phyloP scores from a whole-genome alignment of 1,139 yeast species.

The Kodamaea sp. region DNA sequence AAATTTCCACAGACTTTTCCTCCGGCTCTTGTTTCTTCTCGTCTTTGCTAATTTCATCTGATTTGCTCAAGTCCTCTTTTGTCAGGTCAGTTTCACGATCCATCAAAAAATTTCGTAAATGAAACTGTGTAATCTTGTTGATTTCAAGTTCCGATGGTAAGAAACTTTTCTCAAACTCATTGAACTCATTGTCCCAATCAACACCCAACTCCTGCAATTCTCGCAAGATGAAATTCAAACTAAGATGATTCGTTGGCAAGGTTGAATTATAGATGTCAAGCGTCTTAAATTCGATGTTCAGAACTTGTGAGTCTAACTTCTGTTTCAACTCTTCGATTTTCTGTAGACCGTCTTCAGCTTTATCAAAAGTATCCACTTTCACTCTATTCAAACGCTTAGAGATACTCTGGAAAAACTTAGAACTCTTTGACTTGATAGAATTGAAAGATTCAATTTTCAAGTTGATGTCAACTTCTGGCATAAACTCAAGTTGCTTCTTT shows the following conservation, averaged over 20 bases:
- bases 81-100: constrained; percentile 34
- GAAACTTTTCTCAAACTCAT: constrained; percentile 74
- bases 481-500: constrained; percentile 67
- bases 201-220: constrained; percentile 81
- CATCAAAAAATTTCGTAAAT: constrained; percentile 71
- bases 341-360: constrained; percentile 65
- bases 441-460: constrained; percentile 66
- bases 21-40: constrained; percentile 14
- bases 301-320: constrained; percentile 54
- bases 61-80: constrained; percentile 6
- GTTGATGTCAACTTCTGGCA: constrained; percentile 67
- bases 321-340: constrained; percentile 59
- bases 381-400: constrained; percentile 70
- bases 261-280: constrained; percentile 57
- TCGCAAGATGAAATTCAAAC: constrained; percentile 68
- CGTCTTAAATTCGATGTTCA: constrained; percentile 45
- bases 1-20: constrained; percentile 4
- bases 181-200: constrained; percentile 84
- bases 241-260: constrained; percentile 64
- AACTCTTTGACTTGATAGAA: constrained; percentile 54
- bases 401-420: constrained; percentile 73
- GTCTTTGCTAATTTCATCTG: constrained; percentile 2
- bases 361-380: constrained; percentile 77
- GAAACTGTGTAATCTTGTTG: constrained; percentile 86
- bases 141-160: constrained; percentile 94